phyloP scores from a whole-genome alignment of 257 asterid species.

The Solanum pimpinellifolium region DNA sequence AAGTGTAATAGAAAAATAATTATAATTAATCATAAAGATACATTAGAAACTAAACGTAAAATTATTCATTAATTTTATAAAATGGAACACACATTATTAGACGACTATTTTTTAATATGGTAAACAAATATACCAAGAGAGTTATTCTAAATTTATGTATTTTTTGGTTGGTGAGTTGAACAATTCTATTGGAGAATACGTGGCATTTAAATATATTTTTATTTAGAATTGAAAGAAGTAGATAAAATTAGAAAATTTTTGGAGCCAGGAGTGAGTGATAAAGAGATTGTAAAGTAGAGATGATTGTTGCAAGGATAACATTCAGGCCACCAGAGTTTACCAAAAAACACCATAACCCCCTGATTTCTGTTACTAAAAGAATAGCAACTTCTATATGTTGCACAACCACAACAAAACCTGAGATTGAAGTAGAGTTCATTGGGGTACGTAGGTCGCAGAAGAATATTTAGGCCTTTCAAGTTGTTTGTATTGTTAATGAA shows the following conservation, averaged over 20 bases:
- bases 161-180: not conserved
- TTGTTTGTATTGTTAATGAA: not conserved
- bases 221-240: not conserved
- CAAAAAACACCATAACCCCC: conserved; percentile 3
- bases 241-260: not conserved
- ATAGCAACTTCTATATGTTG: conserved; percentile 5
- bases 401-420: conserved; percentile 39
- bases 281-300: not conserved
- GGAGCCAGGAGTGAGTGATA: not conserved
- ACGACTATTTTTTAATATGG: too few relatives aligned
- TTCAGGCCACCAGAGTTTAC: conserved; percentile 35
- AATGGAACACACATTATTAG: too few relatives aligned
- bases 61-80: too few relatives aligned
- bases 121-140: too few relatives aligned
- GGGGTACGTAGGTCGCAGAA: conserved; percentile 26
- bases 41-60: too few relatives aligned
- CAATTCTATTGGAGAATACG: not conserved
- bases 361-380: conserved; percentile 14
- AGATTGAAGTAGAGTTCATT: conserved; percentile 64
- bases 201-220: not conserved
- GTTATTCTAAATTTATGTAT: too few relatives aligned
- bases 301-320: conserved; percentile 42
- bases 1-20: too few relatives aligned
- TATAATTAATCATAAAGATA: too few relatives aligned
- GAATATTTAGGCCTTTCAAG: not conserved